A percentile compares a stretch with the other conserved stretches of the same genome.
Evolutionary conservation across 805 yeast species (phyloP).

Genomic region (Pachysolen tannophilus): DNA sequence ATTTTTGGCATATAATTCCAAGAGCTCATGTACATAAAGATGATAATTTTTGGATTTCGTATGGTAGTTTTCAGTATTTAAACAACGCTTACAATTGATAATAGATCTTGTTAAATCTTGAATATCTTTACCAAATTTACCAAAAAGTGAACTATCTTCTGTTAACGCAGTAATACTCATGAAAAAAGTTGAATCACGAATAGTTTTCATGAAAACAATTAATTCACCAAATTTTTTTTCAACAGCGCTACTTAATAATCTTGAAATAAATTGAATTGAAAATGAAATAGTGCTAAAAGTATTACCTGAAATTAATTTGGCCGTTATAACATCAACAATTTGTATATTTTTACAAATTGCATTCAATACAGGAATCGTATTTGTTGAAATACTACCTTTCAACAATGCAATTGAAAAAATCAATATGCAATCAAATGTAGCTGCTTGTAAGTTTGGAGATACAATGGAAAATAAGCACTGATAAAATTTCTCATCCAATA

Average conservation of each 20-base stretch:
- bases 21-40: conserved; percentile 30
- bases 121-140: conserved; percentile 2
- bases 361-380: conserved; percentile 9
- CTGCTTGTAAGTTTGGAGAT: conserved; percentile 31
- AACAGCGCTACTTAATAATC: conserved; percentile 10
- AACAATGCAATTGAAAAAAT: conserved; percentile 22
- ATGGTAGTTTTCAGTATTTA: conserved; percentile 28
- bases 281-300: too few species aligned
- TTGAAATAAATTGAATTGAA: conserved; percentile 2
- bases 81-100: conserved; percentile 23
- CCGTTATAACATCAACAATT: conserved; percentile 2
- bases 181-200: conserved; percentile 40
- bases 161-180: conserved; percentile 3
- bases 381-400: conserved; percentile 15
- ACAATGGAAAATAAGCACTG: conserved; percentile 32
- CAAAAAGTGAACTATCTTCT: conserved; percentile 4
- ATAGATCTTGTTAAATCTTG: conserved; percentile 2
- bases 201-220: conserved; percentile 35
- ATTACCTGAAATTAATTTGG: neutral
- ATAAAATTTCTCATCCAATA: conserved; percentile 34
- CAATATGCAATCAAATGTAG: conserved; percentile 37
- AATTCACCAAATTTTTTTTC: conserved; percentile 17
- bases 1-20: conserved; percentile 29
- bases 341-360: conserved; percentile 6
- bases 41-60: conserved; percentile 30